Evolutionary conservation across 805 yeast genomes (phyloP), one percentile per base, ranked within the genome.

Genomic region (Cephaloascus albidus): DNA sequence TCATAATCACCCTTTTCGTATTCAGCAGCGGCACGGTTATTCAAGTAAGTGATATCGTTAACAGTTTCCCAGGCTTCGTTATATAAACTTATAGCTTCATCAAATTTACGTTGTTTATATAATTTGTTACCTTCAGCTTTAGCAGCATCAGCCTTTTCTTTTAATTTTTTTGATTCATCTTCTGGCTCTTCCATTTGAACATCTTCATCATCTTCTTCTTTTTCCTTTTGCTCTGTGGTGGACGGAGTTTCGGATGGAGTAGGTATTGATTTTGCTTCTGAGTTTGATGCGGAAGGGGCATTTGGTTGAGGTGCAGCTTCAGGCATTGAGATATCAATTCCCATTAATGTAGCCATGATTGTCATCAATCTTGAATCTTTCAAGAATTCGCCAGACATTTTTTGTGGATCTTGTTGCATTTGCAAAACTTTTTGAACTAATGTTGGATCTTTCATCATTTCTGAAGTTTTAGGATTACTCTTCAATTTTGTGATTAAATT

Each of bases 21-120:
- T 64, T 93, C 96, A 27, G 98, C 99, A 41, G 99, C 97, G 32
- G 98, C 93, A 54, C 94, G 79, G 72, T 93, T 93, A 70, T 94
- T 93, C 58, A 93, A 72, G 58, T 84, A 93, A 1, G 97, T 90
- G 54, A 90, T 86, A 57, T 93, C 97, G 54, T 79, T 74, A 63
- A 70, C 63, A 17, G 78, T 58, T 27, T 80, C 83, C 84, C 87
- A 93, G 2, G 99, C 99, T 55, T 79, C 74, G 56, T 85, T 70
- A 65, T 93, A 93, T 45, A 77, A 68, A 41, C 66, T 86, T 57
- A 93, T 90, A 35, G 99, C 98, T 54, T 83, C 95, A 55, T 87
- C 96, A 49, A 93, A 93, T 54, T 88, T 71, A 58, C 83, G 84
- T 48, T 80, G 69, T 63, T 93, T 93, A 73, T 93, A 93, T 36